Conservation (phyloP, 2,329 filamentous ascomycete genomes). For the Phyllosticta citrichinensis region DNA sequence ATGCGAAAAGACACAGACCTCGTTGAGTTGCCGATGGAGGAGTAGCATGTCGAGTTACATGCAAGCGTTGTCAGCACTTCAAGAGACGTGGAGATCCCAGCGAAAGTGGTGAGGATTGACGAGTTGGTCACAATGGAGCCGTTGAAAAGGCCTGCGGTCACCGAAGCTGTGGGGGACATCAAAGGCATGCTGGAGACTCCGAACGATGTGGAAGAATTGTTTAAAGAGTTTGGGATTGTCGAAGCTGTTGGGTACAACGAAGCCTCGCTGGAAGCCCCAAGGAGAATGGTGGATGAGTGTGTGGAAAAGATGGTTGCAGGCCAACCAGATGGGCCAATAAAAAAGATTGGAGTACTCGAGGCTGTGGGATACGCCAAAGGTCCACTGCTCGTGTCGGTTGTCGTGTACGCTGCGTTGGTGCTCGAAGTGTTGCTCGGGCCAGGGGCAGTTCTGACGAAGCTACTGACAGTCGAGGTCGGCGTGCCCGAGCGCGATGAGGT, state of each 20-base stretch:
- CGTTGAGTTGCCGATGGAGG: background rate
- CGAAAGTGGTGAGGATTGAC: too few relatives aligned
- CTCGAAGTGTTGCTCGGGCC: background rate
- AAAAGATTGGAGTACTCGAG: conserved; percentile 1
- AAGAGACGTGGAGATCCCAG: too few relatives aligned
- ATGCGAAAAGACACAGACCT: background rate
- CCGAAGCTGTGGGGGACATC: too few relatives aligned
- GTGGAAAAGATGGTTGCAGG: conserved; percentile 4
- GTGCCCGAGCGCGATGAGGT: background rate
- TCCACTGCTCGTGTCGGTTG: background rate
- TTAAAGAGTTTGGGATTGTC: too few relatives aligned
- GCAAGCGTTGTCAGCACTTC: background rate
- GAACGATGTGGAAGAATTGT: background rate
- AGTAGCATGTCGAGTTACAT: background rate
- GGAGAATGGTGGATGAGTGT: background rate
- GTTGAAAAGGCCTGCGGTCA: too few relatives aligned
- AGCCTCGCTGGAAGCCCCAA: background rate
- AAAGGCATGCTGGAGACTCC: background rate
- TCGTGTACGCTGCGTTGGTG: background rate
- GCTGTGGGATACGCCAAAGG: background rate
- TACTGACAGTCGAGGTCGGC: background rate
- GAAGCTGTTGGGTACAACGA: too few relatives aligned
- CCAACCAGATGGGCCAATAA: background rate
- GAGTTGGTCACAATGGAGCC: too few relatives aligned
- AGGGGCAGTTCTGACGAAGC: too few relatives aligned